A percentile compares a stretch with the other conserved stretches of the same genome.
Conservation (phyloP, 2,329 filamentous ascomycete genomes). For the Cercospora nicotianae region DNA sequence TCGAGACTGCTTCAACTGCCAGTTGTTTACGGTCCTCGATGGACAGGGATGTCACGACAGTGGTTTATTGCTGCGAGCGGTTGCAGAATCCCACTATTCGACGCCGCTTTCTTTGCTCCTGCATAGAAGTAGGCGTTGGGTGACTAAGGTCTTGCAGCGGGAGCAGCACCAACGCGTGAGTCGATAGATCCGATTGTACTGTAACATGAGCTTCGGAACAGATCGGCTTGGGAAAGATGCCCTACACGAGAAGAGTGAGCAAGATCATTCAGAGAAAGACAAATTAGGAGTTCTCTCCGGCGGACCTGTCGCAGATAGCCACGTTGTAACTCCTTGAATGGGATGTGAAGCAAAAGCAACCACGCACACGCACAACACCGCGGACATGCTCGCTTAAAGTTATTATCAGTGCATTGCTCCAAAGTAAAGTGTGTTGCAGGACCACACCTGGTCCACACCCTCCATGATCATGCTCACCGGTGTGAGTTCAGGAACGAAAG, state of each 20-base stretch:
- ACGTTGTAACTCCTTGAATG: neutral
- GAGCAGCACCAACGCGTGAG: neutral
- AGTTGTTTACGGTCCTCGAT: too few relatives aligned
- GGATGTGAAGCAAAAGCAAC: neutral
- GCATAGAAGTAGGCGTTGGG: neutral
- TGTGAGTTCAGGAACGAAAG: slow-evolving; percentile 1
- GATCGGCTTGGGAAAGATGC: neutral
- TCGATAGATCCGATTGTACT: neutral
- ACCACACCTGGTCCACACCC: neutral
- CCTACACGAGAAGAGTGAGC: neutral
- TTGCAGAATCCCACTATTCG: neutral
- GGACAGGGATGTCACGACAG: too few relatives aligned
- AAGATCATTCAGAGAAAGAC: too few relatives aligned
- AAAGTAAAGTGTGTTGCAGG: neutral
- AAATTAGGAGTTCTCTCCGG: neutral
- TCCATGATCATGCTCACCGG: neutral
- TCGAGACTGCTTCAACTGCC: too few relatives aligned
- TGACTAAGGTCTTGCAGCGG: neutral
- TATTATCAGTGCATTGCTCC: too few relatives aligned
- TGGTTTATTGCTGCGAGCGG: neutral
- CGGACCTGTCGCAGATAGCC: neutral
- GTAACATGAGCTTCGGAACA: neutral
- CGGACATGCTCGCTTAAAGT: neutral
- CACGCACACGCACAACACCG: neutral
- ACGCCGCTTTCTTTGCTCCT: neutral